Evolutionary conservation across 257 asterid genomes (phyloP), one percentile per base, ranked within the genome.

Genomic region (Solanum chaucha): DNA sequence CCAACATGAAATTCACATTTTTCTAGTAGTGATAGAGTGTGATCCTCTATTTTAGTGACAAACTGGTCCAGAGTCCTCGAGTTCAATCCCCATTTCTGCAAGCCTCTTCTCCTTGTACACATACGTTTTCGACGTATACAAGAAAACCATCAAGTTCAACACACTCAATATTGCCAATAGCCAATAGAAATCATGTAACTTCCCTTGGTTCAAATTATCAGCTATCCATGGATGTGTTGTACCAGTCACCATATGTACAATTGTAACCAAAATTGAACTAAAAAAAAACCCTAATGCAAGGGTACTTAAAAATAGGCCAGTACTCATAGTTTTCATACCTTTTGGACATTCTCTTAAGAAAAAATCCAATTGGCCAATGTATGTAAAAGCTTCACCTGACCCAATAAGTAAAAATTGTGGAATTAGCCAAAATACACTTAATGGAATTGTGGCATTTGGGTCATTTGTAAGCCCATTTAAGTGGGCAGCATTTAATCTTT

Each of bases 271-370:
- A 13, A 92, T 89, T 0, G 99, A 95, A 90, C 96, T 92, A 87
- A 95, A 90, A 10, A 93, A 95, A 44, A 92, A 94, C 71, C 98
- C 98, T 2, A 96, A 59, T 1, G 99, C 93, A 15, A 96, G 91
- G 1, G 98, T 95, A 38, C 98, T 96, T 40, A 96, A 41, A 61
- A 96, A 95, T 85, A 96, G 83, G 0, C 99, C 98, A 0, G 98
- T 95, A 86, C 98, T 94, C 92, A 96, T 95, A 0, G 99, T 94
- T 68, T 96, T 96, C 99, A 94, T 96, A 14, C 98, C 98, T 82
- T 94, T 94, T 0, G 99, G 99, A 9, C 98, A 96, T 85, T 95
- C 98, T 4, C 95, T 89, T 1, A 95, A 86, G 92, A 95, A 96
- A 83, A 96, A 96, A 89, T 96, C 99, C 1, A 96, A 94, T 44